A percentile compares a stretch with the other conserved stretches of the same genome.
phyloP scores from a whole-genome alignment of 257 asterid species.

The Primulina eburnea region DNA sequence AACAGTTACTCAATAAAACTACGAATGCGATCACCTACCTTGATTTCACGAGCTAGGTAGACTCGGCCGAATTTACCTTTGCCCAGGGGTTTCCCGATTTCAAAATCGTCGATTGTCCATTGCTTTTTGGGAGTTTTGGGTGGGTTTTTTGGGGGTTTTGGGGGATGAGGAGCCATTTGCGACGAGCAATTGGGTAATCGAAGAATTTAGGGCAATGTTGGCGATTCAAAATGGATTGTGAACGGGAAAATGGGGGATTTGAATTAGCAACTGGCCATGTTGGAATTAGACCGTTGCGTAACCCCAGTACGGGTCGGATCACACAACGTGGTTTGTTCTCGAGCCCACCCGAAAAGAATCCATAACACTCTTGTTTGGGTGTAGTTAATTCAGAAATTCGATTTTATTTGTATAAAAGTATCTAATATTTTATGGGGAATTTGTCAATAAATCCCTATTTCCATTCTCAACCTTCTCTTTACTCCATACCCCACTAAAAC shows the following conservation, averaged over 20 bases:
- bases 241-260: background rate
- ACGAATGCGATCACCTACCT: constrained; percentile 37
- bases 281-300: background rate
- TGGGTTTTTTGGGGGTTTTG: constrained; percentile 46
- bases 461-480: too few relatives aligned
- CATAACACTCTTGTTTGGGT: too few relatives aligned
- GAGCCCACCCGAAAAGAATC: too few relatives aligned
- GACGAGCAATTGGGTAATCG: background rate
- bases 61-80: constrained; percentile 93
- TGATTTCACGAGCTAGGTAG: constrained; percentile 87
- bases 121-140: constrained; percentile 27
- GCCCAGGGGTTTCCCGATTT: constrained; percentile 90
- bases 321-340: too few relatives aligned
- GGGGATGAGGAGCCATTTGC: constrained; percentile 35
- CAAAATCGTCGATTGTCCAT: constrained; percentile 82
- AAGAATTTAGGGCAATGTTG: background rate
- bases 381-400: too few relatives aligned
- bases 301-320: background rate
- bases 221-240: background rate
- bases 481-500: too few relatives aligned
- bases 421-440: too few relatives aligned
- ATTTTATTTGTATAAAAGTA: too few relatives aligned
- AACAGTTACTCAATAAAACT: background rate
- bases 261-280: background rate
- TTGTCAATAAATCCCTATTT: too few relatives aligned